A percentile compares a stretch with the other conserved stretches of the same genome.
Conservation (phyloP, 2,329 filamentous ascomycete genomes). For the Mycosphaerella sp. region DNA sequence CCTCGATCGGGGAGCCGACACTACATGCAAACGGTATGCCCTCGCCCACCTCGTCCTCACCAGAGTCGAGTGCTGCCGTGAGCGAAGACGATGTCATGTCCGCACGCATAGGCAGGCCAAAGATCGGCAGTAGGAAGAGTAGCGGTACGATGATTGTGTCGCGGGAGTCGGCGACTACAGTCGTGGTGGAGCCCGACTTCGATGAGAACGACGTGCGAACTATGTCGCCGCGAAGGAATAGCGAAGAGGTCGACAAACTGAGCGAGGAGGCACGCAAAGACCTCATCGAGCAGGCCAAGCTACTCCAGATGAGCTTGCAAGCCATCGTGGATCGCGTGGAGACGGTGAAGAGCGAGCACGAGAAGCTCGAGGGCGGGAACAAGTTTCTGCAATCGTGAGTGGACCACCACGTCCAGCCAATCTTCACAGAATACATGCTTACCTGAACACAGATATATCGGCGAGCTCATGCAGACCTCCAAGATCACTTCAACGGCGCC, state of each 20-base stretch:
- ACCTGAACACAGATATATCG: slow-evolving; percentile 75
- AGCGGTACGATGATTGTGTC: slow-evolving; percentile 76
- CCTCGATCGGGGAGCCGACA: slow-evolving; percentile 24
- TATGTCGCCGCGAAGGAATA: slow-evolving; percentile 90
- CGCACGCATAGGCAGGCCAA: slow-evolving; percentile 48
- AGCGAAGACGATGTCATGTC: slow-evolving; percentile 30
- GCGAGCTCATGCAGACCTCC: slow-evolving; percentile 78
- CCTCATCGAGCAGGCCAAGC: slow-evolving; percentile 70
- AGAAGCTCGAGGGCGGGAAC: slow-evolving; percentile 95
- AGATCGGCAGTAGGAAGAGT: slow-evolving; percentile 64
- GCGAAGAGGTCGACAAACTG: slow-evolving; percentile 81
- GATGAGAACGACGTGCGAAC: slow-evolving; percentile 79
- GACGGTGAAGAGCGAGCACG: slow-evolving; percentile 86
- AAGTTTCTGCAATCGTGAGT: slow-evolving; percentile 73
- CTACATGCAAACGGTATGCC: slow-evolving; percentile 12
- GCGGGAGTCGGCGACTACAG: slow-evolving; percentile 50
- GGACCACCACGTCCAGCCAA: neutral
- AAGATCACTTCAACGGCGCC: slow-evolving; percentile 53
- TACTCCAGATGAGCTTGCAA: slow-evolving; percentile 80
- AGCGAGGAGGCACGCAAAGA: slow-evolving; percentile 70
- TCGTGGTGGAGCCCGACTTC: slow-evolving; percentile 62
- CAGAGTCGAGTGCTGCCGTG: slow-evolving; percentile 29
- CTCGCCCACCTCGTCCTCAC: slow-evolving; percentile 21
- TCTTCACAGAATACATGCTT: slow-evolving; percentile 2
- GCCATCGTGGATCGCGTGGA: slow-evolving; percentile 92